phyloP scores from a whole-genome alignment of 768 basidiomycete genomes.

The Pisolithus sp. region DNA sequence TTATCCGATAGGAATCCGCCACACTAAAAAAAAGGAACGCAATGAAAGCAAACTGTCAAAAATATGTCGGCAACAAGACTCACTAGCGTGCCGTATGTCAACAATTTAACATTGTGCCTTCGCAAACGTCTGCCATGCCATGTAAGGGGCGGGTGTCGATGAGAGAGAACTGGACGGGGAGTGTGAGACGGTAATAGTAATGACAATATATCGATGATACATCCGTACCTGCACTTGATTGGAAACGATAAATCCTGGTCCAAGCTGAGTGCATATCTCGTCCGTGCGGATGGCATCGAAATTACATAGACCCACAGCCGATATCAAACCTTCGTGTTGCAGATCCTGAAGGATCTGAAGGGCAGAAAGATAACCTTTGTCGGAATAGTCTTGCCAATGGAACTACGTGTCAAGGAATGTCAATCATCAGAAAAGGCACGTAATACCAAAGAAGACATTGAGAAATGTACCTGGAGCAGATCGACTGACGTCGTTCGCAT shows the following conservation, averaged over 20 bases:
- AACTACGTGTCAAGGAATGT: slow-evolving; percentile 40
- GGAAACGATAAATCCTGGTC: slow-evolving; percentile 65
- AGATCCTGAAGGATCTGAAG: slow-evolving; percentile 52
- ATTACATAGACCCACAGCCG: slow-evolving; percentile 70
- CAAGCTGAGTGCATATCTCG: slow-evolving; percentile 73
- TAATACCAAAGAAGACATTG: background rate
- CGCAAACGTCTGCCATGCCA: slow-evolving; percentile 72
- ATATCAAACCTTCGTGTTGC: slow-evolving; percentile 53
- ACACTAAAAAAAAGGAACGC: slow-evolving; percentile 43
- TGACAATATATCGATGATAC: background rate
- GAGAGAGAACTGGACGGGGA: slow-evolving; percentile 57
- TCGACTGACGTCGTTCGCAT: slow-evolving; percentile 59
- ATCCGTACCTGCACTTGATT: slow-evolving; percentile 72
- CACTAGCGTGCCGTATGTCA: slow-evolving; percentile 81
- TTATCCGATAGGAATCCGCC: slow-evolving; percentile 77
- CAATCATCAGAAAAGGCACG: background rate
- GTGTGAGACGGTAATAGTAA: slow-evolving; percentile 5
- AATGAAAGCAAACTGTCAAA: slow-evolving; percentile 2
- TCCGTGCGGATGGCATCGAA: slow-evolving; percentile 71
- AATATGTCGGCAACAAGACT: slow-evolving; percentile 18
- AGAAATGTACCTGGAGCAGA: slow-evolving; percentile 55
- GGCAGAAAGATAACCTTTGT: slow-evolving; percentile 42
- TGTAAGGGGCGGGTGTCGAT: slow-evolving; percentile 74
- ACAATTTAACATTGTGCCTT: slow-evolving; percentile 65
- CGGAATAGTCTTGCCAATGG: slow-evolving; percentile 70